phyloP scores from a whole-genome alignment of 306 rosid species.

The Trifolium pratense region DNA sequence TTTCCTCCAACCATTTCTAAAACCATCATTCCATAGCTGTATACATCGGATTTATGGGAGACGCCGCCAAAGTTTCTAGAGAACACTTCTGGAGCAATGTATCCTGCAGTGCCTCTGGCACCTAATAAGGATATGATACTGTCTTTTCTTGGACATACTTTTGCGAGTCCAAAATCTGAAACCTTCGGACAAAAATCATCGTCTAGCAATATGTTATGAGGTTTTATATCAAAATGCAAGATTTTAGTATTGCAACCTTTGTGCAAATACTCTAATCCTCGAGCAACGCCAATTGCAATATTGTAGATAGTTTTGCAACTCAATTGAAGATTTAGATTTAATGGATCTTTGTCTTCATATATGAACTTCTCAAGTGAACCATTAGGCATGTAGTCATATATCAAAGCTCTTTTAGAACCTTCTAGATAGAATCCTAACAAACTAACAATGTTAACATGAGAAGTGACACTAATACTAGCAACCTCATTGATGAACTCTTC shows the following conservation, averaged over 20 bases:
- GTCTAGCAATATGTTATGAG: constrained; percentile 51
- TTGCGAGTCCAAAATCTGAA: constrained; percentile 57
- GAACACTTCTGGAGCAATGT: constrained; percentile 49
- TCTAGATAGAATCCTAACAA: constrained; percentile 23
- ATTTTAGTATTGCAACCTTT: constrained; percentile 52
- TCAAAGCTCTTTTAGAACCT: constrained; percentile 35
- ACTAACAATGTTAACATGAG: constrained; percentile 43
- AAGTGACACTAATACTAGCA: constrained; percentile 43
- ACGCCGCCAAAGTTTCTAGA: constrained; percentile 46
- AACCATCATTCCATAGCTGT: constrained; percentile 47
- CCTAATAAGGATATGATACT: constrained; percentile 43
- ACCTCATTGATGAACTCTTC: constrained; percentile 46
- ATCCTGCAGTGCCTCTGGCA: constrained; percentile 50
- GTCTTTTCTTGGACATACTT: constrained; percentile 41
- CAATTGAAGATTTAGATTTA: not conserved
- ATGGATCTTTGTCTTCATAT: constrained; percentile 17
- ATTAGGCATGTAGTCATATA: constrained; percentile 56
- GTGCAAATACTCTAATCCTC: constrained; percentile 53
- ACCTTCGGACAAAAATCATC: constrained; percentile 48
- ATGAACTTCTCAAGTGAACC: constrained; percentile 58
- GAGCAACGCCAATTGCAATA: constrained; percentile 53
- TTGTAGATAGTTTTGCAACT: constrained; percentile 39
- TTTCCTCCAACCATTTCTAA: constrained; percentile 38
- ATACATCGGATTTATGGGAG: constrained; percentile 51
- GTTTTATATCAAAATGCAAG: constrained; percentile 56